Conservation (phyloP, 257 asterid species). For the Nicotiana tomentosiformis region DNA sequence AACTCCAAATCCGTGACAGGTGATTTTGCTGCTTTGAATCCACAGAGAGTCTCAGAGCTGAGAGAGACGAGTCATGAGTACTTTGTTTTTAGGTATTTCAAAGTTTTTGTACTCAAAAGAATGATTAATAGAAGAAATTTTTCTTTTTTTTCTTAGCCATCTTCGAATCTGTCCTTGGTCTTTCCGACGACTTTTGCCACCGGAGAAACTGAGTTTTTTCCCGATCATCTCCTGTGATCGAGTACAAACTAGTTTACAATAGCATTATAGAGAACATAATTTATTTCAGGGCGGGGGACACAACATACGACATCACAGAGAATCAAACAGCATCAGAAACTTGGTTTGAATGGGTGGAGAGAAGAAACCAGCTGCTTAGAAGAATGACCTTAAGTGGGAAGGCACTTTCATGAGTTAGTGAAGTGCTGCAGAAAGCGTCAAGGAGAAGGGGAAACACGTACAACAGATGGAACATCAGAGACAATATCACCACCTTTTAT, state of each 20-base stretch:
- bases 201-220: neutral
- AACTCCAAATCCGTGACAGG: conserved; percentile 80
- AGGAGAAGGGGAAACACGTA: neutral
- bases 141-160: no score
- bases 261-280: neutral
- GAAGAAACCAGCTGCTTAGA: no score
- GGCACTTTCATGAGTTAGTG: neutral
- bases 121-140: no score
- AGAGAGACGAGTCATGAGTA: no score
- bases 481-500: no score
- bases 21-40: neutral
- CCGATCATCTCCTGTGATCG: neutral
- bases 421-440: neutral
- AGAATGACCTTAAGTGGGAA: neutral
- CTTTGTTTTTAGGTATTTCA: no score
- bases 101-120: no score
- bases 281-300: neutral
- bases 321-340: neutral
- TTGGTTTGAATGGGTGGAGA: neutral
- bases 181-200: no score
- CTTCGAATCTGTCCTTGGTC: no score
- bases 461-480: neutral
- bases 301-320: neutral
- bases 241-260: neutral
- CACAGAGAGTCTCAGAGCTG: no score